Evolutionary conservation across 208 protist species (phyloP).

Genomic region (Crithidia fasciculata): DNA sequence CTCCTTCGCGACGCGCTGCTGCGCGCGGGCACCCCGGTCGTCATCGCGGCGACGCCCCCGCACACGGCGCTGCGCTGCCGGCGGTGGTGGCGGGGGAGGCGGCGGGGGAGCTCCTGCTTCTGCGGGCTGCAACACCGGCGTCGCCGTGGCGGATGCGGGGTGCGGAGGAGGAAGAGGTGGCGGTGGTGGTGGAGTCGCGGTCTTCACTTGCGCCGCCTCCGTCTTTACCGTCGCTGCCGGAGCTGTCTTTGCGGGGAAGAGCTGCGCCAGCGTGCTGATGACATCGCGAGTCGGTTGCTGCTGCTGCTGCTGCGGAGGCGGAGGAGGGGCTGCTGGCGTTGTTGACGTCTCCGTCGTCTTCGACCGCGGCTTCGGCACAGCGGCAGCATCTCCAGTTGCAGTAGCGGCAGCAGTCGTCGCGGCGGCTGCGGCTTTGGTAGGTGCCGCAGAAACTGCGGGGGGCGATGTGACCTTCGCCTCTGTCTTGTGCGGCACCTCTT

Average conservation of each 20-base stretch:
- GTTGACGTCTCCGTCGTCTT: not conserved
- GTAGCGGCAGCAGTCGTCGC: constrained; percentile 11
- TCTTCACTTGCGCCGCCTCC: not conserved
- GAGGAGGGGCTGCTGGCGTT: not conserved
- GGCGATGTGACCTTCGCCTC: constrained; percentile 4
- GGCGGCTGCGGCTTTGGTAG: not conserved
- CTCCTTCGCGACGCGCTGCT: constrained; percentile 47
- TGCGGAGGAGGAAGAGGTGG: not conserved
- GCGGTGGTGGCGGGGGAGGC: constrained; percentile 1
- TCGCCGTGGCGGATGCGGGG: not conserved
- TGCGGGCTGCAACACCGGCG: not conserved
- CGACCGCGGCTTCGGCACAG: constrained; percentile 43
- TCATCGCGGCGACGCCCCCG: constrained; percentile 43
- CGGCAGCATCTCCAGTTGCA: not conserved
- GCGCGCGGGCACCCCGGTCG: constrained; percentile 25
- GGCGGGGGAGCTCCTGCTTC: not conserved
- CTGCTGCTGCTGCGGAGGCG: not conserved
- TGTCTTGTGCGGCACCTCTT: constrained; percentile 16
- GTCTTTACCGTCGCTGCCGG: constrained; percentile 9
- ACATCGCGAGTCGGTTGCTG: constrained; percentile 14
- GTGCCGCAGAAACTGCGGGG: not conserved
- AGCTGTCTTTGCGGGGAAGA: constrained; percentile 34
- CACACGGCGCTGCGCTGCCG: constrained; percentile 20
- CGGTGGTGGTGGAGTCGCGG: not conserved
- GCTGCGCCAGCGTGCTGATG: constrained; percentile 27